Evolutionary conservation across 257 asterid genomes (phyloP).

Genomic region (Mentha longifolia): DNA sequence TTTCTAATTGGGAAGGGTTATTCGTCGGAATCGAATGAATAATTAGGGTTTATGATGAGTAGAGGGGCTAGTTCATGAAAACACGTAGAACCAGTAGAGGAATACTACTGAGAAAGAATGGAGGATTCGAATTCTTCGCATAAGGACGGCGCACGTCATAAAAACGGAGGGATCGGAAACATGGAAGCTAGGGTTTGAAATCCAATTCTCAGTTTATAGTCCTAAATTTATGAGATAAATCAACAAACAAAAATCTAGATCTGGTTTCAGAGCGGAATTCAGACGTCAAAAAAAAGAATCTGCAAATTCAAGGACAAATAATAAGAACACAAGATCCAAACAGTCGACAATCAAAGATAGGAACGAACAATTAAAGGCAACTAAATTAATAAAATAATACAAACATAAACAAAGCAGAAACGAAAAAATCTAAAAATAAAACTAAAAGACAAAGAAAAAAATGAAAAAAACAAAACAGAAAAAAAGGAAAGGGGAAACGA

Average conservation of each 20-base stretch:
- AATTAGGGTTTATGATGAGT: conserved; percentile 6
- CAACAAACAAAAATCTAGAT: conserved; percentile 20
- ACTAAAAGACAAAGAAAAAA: not conserved
- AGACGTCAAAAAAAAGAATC: conserved; percentile 27
- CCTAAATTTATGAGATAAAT: not conserved
- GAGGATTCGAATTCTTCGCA: conserved; percentile 72
- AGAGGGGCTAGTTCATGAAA: conserved; percentile 62
- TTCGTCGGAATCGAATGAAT: not conserved
- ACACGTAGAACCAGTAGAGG: conserved; percentile 84
- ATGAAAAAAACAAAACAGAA: not conserved
- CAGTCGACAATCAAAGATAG: conserved; percentile 12
- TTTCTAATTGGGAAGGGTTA: not conserved
- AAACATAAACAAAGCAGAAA: not conserved
- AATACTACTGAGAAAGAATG: conserved; percentile 94
- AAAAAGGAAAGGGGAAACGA: too few species aligned
- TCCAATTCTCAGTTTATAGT: not conserved
- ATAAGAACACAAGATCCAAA: not conserved
- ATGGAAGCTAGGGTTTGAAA: conserved; percentile 20
- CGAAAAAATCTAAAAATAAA: too few species aligned
- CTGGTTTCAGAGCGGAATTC: conserved; percentile 29
- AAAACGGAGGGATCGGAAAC: conserved; percentile 38
- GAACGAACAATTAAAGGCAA: not conserved
- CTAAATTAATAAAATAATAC: not conserved
- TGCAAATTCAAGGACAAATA: conserved; percentile 27
- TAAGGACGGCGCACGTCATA: conserved; percentile 48